Base-by-base conservation (phyloP, 345 rosid species). In the Brassica nigra region DNA sequence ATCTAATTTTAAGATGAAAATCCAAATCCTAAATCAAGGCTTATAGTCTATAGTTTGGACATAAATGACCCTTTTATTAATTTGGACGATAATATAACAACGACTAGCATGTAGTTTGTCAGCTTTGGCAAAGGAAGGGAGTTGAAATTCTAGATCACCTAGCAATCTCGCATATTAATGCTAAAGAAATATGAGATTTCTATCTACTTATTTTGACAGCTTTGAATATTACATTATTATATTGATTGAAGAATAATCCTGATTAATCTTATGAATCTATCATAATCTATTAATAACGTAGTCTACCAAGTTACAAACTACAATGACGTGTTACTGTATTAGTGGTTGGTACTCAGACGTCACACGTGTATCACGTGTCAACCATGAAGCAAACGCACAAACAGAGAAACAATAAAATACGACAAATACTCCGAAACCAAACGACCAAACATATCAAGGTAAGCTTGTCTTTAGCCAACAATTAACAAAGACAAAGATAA, bases 321-420 rank as follows among this genome's bases (percentile, higher is more conserved):
- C 6, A 49, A n/a, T 49, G 76, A 58, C 58, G 34, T 33, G 75
- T 55, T 20, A 9, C 4, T 36, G 14, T 9, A 0, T 42, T 8
- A 8, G 52, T 59, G 39, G n/a, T 34, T 36, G 68, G 59, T 62
- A 44, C 39, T 9, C 23, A 18, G 42, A 27, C 14, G 55, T 8
- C 37, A 52, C 66, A 76, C 66, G 66, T 76, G 58, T 15, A 37
- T 55, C 58, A 66, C 66, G 58, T 36, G 68, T 3, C 47, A 28
- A 62, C 20, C 49, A 31, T 65, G 71, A 64, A 65, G 34, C 36
- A n/a, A 49, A 33, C 2, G 34, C 34, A 12, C 27, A 49, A 30
- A 74, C 54, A 18, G 49, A 1, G n/a, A 63, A 28, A 30, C 30
- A 62, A 23, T 4, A 6, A 18, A 20, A 12, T 54, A 74, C 57